phyloP scores from a whole-genome alignment of 192 early-diverging fungal genomes.

The Backusella westeae region DNA sequence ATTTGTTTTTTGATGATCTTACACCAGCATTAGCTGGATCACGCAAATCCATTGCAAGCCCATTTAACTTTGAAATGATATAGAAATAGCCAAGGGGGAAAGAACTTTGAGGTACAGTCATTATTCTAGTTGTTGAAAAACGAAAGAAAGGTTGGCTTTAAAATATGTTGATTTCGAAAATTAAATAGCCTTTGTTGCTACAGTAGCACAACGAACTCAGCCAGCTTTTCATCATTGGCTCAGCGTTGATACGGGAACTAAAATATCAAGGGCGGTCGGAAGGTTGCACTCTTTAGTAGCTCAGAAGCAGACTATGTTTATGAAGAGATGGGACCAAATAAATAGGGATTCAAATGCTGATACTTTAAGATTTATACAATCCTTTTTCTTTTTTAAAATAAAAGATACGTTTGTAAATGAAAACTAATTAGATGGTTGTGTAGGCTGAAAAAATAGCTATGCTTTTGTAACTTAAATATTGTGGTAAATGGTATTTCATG shows the following conservation, averaged over 20 bases:
- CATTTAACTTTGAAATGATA: slow-evolving; percentile 25
- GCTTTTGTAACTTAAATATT: too few species aligned
- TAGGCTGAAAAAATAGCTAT: too few species aligned
- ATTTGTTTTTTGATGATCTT: background rate
- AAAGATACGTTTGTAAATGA: background rate
- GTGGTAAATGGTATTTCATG: too few species aligned
- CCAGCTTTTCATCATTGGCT: background rate
- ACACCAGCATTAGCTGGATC: slow-evolving; percentile 11
- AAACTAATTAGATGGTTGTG: background rate
- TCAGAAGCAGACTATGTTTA: background rate
- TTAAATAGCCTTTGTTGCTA: background rate
- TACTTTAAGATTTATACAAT: background rate
- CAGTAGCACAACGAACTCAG: background rate
- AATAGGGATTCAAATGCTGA: background rate
- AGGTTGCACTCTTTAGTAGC: background rate
- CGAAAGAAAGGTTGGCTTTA: background rate
- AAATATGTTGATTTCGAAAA: background rate
- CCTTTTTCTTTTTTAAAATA: background rate
- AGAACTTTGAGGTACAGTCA: slow-evolving; percentile 15
- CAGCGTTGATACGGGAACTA: background rate
- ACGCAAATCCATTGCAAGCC: slow-evolving; percentile 24
- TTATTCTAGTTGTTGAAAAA: background rate
- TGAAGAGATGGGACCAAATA: background rate
- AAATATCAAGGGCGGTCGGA: background rate
- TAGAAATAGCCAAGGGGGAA: slow-evolving; percentile 38